Evolutionary conservation across 768 basidiomycete species (phyloP).

Genomic region (Strobilomyces echinocephalus): DNA sequence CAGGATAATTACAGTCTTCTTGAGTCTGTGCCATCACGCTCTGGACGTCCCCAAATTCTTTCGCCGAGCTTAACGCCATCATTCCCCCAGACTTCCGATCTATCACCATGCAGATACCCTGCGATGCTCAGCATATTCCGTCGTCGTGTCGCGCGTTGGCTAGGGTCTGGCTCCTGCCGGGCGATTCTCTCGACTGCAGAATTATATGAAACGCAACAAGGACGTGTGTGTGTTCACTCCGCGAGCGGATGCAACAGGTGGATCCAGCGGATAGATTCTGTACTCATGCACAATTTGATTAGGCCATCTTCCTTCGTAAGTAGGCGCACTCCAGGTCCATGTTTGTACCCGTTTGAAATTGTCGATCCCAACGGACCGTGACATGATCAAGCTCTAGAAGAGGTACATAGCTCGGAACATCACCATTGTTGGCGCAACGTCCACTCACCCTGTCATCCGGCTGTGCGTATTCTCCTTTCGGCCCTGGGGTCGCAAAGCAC

Average conservation of each 20-base stretch:
- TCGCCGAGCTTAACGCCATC: background rate
- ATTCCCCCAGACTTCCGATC: background rate
- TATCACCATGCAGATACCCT: conserved; percentile 11
- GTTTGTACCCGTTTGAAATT: conserved; percentile 16
- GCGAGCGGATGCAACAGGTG: conserved; percentile 10
- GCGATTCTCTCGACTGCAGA: conserved; percentile 9
- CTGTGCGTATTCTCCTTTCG: conserved; percentile 25
- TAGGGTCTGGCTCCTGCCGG: conserved; percentile 15
- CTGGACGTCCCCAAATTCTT: conserved; percentile 2
- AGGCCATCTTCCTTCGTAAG: background rate
- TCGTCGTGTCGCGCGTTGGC: conserved; percentile 5
- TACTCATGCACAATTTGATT: conserved; percentile 3
- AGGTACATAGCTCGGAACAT: background rate
- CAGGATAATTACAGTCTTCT: background rate
- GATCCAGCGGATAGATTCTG: conserved; percentile 7
- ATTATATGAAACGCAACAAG: conserved; percentile 8
- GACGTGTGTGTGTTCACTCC: conserved; percentile 18
- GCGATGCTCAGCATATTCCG: background rate
- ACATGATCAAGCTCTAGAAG: conserved; percentile 5
- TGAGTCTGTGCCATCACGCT: conserved; percentile 4
- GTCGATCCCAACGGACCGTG: conserved; percentile 11
- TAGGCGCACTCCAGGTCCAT: conserved; percentile 1
- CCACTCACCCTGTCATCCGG: conserved; percentile 11
- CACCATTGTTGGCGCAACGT: background rate
- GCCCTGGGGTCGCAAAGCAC: conserved; percentile 15